Evolutionary conservation across 495 filamentous ascomycete genomes (phyloP), one percentile per base, ranked within the genome.

Genomic region (Aeminium ludgeri): DNA sequence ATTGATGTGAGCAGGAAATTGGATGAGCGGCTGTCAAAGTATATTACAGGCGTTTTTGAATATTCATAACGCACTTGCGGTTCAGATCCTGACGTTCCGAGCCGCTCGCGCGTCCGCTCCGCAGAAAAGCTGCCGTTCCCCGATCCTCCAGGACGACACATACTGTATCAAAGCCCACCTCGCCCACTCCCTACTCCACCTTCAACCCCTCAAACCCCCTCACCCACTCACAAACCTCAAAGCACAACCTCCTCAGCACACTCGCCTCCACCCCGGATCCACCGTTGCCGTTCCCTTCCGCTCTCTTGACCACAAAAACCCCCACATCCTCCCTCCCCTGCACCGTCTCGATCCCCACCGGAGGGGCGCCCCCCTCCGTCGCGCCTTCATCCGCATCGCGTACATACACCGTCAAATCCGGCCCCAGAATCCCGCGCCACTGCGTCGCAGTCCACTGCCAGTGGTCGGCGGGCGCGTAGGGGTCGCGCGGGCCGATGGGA

Each of bases 371-470:
- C 25, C 40, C 45, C 20, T 43, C 36, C 39, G 33, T 16, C 20
- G 69, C 66, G 32, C 38, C n/a, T 33, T 58, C 57, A 17, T 53
- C 57, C 0, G 35, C 10, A 19, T 51, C 52, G 27, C 64, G 61
- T 28, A 78, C 68, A 48, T 73, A 87, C 16, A 97, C 70, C 0
- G 84, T 92, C 44, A 95, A 65, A 60, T 97, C 89, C 0, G 86
- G 73, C 0, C 83, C 86, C 0, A 87, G 70, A 38, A 82, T 80
- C 1, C 82, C 80, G 1, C 86, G 77, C 87, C 87, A 97, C 2
- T 94, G 68, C 37, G 82, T 89, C 20, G 87, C 89, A 66, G 87
- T 83, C 89, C 89, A 95, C 59, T 94, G 85, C 89, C 89, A 97
- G 56, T 97, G 89, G 53, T 97, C 85, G 20, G 82, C 64, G 0